phyloP scores from a whole-genome alignment of 1,284 basidiomycete species.

The Ceratobasidium sp. region DNA sequence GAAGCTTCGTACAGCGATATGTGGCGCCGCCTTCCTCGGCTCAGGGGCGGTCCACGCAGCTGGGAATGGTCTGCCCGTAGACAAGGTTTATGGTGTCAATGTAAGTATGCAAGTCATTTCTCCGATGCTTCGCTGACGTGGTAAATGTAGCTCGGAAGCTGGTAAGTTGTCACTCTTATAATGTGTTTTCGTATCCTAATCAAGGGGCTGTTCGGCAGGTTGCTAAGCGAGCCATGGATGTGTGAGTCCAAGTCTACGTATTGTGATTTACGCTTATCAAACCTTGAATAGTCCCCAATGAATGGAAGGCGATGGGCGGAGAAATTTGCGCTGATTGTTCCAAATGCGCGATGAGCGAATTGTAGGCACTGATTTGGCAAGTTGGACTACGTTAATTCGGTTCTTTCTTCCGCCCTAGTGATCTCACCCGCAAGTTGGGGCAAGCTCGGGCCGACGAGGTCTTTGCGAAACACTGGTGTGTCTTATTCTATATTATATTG shows the following conservation, averaged over 20 bases:
- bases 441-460: slow-evolving; percentile 67
- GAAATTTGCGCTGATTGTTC: slow-evolving; percentile 67
- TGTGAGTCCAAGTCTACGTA: slow-evolving; percentile 52
- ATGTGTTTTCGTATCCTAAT: neutral
- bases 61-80: slow-evolving; percentile 38
- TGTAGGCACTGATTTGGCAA: slow-evolving; percentile 59
- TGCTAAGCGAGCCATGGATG: slow-evolving; percentile 77
- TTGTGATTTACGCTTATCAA: neutral
- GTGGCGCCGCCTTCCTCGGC: slow-evolving; percentile 1
- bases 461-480: slow-evolving; percentile 76
- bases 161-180: slow-evolving; percentile 57
- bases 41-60: slow-evolving; percentile 16
- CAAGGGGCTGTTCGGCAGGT: slow-evolving; percentile 58
- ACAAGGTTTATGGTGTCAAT: slow-evolving; percentile 77
- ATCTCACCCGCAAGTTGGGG: slow-evolving; percentile 65
- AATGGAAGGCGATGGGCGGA: slow-evolving; percentile 77
- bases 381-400: neutral
- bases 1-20: slow-evolving; percentile 3
- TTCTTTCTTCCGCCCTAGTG: slow-evolving; percentile 20
- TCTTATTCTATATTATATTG: slow-evolving; percentile 26
- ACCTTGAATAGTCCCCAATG: slow-evolving; percentile 60
- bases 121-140: neutral
- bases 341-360: slow-evolving; percentile 71
- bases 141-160: slow-evolving; percentile 30
- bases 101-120: slow-evolving; percentile 24